Evolutionary conservation across 352 stramenopile species (phyloP), one percentile per base, ranked within the genome.

Genomic region (Phytopythium aichiense): DNA sequence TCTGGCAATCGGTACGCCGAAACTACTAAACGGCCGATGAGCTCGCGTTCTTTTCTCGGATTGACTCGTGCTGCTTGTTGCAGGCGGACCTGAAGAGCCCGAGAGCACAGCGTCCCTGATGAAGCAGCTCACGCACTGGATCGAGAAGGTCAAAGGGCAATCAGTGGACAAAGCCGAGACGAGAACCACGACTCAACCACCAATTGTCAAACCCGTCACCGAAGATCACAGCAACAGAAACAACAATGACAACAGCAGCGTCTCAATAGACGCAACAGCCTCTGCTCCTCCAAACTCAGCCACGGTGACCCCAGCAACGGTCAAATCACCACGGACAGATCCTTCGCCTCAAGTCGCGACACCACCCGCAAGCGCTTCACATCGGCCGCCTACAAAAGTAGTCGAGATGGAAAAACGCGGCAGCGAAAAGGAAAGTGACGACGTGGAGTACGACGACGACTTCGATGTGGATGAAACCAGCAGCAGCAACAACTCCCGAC

Each of bases 401-500:
- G 48, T 20, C n/a, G 25, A 11, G 2, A 53, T 61, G 13, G 18
- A 56, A 31, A 60, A 51, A 35, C 46, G 48, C 4, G 13, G 28
- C 20, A 66, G 22, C 28, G 63, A 59, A 23, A 65, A 76, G 20
- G 56, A 55, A 25, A 49, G 42, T 11, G 70, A 77, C 8, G 71
- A 77, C 57, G 56, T 42, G 11, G 64, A 77, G 28, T 77, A 77
- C 22, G 71, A 77, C 23, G 71, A 75, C 33, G 71, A 77, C 56
- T 85, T 89, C 52, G 79, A 87, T 31, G 53, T 50, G 0, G 69
- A 77, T 28, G 69, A 77, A n/a, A 25, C 51, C 8, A 56, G 63
- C 15, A 46, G 50, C 43, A 50, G 23, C 38, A 60, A 40, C 38
- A 60, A 52, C 33, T 20, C 31, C 20, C 22, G 53, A 12, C 33